Evolutionary conservation across 495 filamentous ascomycete species (phyloP).

Genomic region (Penicillium roqueforti): DNA sequence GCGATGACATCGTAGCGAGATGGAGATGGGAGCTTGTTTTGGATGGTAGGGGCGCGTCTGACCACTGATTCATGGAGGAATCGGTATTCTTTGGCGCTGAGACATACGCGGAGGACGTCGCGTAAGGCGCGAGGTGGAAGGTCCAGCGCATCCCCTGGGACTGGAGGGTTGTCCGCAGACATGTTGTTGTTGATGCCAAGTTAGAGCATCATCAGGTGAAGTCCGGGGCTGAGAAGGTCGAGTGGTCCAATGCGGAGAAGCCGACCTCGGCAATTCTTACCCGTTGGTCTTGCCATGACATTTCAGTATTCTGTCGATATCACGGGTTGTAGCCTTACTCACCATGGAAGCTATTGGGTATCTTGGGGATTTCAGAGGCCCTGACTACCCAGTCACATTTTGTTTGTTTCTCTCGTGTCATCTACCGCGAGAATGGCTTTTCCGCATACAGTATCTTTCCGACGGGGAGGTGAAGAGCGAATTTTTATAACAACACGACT

Average conservation of each 20-base stretch:
- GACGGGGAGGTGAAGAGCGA: no score
- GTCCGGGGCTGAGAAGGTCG: slow-evolving; percentile 4
- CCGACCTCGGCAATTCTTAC: slow-evolving; percentile 4
- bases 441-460: no score
- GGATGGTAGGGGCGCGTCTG: slow-evolving; percentile 57
- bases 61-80: slow-evolving; percentile 73
- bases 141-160: slow-evolving; percentile 9
- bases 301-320: no score
- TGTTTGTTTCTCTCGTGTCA: no score
- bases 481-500: no score
- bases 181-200: slow-evolving; percentile 10
- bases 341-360: no score
- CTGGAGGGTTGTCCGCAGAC: slow-evolving; percentile 14
- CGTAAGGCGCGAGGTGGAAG: slow-evolving; percentile 41
- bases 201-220: neutral
- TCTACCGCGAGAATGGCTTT: no score
- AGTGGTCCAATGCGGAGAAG: neutral
- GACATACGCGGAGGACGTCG: slow-evolving; percentile 76
- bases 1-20: slow-evolving; percentile 49
- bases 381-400: no score
- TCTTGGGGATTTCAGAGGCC: no score
- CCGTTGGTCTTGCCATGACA: neutral
- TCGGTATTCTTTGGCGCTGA: slow-evolving; percentile 81
- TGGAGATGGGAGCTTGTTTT: slow-evolving; percentile 57
- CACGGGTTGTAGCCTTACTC: no score